These are phyloP conservation scores for Prosopis cineraria DNA, from an alignment of 306 rosid genomes.

Conservation along the genomic window DNA sequence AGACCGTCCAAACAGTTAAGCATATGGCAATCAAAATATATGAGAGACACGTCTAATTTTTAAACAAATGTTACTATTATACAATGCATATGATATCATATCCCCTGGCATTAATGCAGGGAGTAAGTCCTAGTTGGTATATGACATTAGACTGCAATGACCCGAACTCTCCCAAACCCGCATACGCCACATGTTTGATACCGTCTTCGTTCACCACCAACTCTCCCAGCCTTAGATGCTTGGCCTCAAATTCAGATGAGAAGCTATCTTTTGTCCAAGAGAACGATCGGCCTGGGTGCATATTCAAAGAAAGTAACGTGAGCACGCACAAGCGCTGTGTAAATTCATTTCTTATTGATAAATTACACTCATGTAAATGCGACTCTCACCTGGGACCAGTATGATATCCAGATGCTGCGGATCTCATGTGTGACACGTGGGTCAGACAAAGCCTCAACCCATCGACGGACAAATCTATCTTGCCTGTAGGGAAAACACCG, in stretches of 20 bases:
- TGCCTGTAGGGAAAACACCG: conserved; percentile 5
- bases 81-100: background rate
- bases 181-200: background rate
- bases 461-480: conserved; percentile 4
- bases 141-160: conserved; percentile 26
- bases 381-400: background rate
- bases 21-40: background rate
- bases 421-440: background rate
- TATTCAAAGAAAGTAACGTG: conserved; percentile 24
- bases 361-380: background rate
- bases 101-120: background rate
- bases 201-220: conserved; percentile 28
- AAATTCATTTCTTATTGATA: background rate
- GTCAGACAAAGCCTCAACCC: conserved; percentile 13
- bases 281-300: conserved; percentile 69
- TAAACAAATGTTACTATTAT: background rate
- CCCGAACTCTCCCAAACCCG: background rate
- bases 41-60: background rate
- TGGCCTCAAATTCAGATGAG: conserved; percentile 88
- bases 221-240: conserved; percentile 47
- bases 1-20: conserved; percentile 34
- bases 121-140: background rate
- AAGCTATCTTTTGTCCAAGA: conserved; percentile 87
- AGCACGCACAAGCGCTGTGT: conserved; percentile 24
- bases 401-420: conserved; percentile 1